Base-by-base conservation (phyloP, 2,329 filamentous ascomycete species). In the Diaporthe caulivora region DNA sequence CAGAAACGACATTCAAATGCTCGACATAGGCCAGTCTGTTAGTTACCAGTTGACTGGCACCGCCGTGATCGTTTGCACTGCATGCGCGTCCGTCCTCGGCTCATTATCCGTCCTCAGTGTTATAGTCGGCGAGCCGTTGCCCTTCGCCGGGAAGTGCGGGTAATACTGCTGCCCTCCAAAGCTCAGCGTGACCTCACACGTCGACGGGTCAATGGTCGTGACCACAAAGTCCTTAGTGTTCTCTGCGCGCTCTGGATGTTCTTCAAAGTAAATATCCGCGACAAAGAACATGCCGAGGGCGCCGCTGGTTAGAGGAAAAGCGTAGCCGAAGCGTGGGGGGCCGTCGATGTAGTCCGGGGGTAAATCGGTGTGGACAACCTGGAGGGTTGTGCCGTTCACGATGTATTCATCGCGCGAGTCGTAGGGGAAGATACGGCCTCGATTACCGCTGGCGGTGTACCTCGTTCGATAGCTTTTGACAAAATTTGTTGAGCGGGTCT, bases 391-490 rank as follows among this genome's bases (percentile, higher is more conserved):
- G 57, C 44, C 57, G 37, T 62, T 62, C 37, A 62, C 15, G 37
- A 29, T n/a, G 37, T 62, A 62, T 1, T 21, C 15, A 13, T 62
- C 57, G 9, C 1, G 5, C 3, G 37, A 62, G 37, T 62, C 57
- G 37, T 62, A 44, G 57, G 37, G n/a, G 57, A 62, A 62, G 17
- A 62, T 62, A 8, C 57, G 57, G 9, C 57, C 57, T 29, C 57
- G 57, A 29, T 15, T 2, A 21, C 57, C 57, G 37, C 37, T 62
- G 17, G 24, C 3, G 8, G 57, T 62, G 37, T 44, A 44, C 37
- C 57, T 44, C 57, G 57, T 62, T 62, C 57, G 57, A 21, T 62
- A 62, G 13, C 57, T 62, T 62, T 60, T 21, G 37, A 62, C 15
- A 62, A 21, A 7, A 8, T 44, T 62, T 62, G 37, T 42, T 42